Evolutionary conservation across 164 flowering plant species (phyloP), one percentile per base, ranked within the genome.

Genomic region (Umbellularia californica): DNA sequence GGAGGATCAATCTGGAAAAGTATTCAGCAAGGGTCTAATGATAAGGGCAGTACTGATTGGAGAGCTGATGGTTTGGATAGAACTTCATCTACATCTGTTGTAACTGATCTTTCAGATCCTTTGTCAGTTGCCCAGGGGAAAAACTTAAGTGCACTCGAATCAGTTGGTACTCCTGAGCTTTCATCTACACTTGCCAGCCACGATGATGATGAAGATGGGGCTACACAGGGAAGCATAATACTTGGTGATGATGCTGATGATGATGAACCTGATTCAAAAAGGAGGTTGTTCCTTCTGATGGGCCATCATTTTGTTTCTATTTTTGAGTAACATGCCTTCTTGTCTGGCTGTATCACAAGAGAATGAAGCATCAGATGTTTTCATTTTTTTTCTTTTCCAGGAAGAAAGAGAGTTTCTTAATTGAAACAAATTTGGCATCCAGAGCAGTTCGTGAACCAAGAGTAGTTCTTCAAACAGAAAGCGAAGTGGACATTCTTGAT

Each of bases 401-500:
- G 87, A 87, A 82, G 83, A 85, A 72, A 74, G 92, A 89, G 14
- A 81, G 72, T 71, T 85, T 75, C 77, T 76, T 82, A 70, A 72
- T 77, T 68, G 95, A 89, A 72, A 50, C 89, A 71, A 83, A 50
- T 78, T 30, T 88, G 77, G 69, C 83, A 55, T 82, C 94, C 20
- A 85, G 98, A 77, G 84, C 89, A 72, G 80, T 79, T 20, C 89
- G 93, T 71, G 97, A 90, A 81, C 92, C 93, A 78, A 82, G 94
- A 82, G 90, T 94, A 1, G 90, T 94, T 19, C 88, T 92, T 72
- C 94, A 90, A 76, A 85, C 88, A 35, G 92, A 87, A 75, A 90
- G 91, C 79, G 93, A 90, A 51, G 84, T 88, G 2, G 98, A 92
- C 81, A 86, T 93, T 55, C 94, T 92, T 69, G 94, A 94, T 77